Base-by-base conservation (phyloP, 371 early-diverging fungal species). In the Synchytrium microbalum region DNA sequence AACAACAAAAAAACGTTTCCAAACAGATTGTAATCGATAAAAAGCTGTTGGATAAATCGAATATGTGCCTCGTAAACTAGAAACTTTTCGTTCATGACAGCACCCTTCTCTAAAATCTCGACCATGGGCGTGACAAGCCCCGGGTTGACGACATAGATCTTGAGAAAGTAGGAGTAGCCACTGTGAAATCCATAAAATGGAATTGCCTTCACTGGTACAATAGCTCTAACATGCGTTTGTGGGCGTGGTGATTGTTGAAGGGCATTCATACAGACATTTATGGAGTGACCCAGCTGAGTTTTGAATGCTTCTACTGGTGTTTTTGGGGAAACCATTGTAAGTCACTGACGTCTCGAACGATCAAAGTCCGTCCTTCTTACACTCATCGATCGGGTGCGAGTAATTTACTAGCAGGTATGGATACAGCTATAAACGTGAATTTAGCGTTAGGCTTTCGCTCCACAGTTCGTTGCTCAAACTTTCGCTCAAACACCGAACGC, bases 11-110 rank as follows among this genome's bases (percentile, higher is more conserved):
- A 89, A 32, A 89, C 89, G 93, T 96, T 95, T 2, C 98, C 97
- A 57, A 86, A 88, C n/a, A 99, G 74, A 57, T 91, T 91, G 67
- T 87, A 86, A 69, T 99, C 98, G 62, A 92, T 81, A 69, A 95
- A 79, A 71, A 96, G 95, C 75, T 96, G 93, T 19, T 93, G 73
- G 2, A 86, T 78, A 72, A 87, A 97, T 1, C 93, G 86, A 30
- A 97, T 69, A 71, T 95, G 96, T 2, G 89, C 75, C 72, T 95
- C 99, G 68, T 85, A 90, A 0, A 89, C 79, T 46, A 91, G 86
- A 68, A 88, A 87, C 2, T 53, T 52, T 1, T 68, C 75, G 3
- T 75, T 79, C 79, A 89, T 75, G 3, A 93, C 79, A 0, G 86
- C 88, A 1, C 91, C 91, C n/a, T 78, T 78, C 14, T 82, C 73